Base-by-base conservation (phyloP, 345 rosid genomes). In the Dovyalis caffra region DNA sequence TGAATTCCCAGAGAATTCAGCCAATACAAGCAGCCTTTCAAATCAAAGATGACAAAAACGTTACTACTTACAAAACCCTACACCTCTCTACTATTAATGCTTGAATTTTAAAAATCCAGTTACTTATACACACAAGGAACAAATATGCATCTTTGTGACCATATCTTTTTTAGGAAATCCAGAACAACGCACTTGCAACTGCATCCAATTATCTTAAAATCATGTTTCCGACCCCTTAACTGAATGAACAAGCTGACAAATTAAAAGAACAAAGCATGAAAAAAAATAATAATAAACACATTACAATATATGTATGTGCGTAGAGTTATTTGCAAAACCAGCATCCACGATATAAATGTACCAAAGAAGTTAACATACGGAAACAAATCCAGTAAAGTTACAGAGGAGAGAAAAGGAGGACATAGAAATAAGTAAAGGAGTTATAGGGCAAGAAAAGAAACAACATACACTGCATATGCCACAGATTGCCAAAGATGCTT, bases 381-480 rank as follows among this genome's bases (percentile, higher is more conserved):
- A 56, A 56, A n/a, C 28, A 56, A 56, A 56, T 43, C 28, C 61
- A 56, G 14, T 56, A 23, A 56, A 14, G 21, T n/a, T 35, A 29
- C 28, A 63, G 38, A 43, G 37, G 31, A 66, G 6, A 43, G n/a
- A 64, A 43, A 64, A 7, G 25, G 57, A 26, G 69, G 18, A 35
- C 68, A 21, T 1, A 51, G 65, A 63, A 78, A 45, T 18, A 71
- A 57, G 57, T 10, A 26, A 10, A 65, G 20, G 47, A 71, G 61
- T 21, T 6, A 56, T 56, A 3, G 15, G 0, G 12, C 5, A 77
- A 43, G 26, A 77, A 20, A 16, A 40, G 66, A 29, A 64, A 33
- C 57, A 29, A 76, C 98, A 74, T 90, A 95, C 99, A 85, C 83
- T 88, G 87, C 99, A 95, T 84, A 93, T 88, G 83, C 94, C 85